phyloP scores from a whole-genome alignment of 768 basidiomycete species.

The Calocybe indica region DNA sequence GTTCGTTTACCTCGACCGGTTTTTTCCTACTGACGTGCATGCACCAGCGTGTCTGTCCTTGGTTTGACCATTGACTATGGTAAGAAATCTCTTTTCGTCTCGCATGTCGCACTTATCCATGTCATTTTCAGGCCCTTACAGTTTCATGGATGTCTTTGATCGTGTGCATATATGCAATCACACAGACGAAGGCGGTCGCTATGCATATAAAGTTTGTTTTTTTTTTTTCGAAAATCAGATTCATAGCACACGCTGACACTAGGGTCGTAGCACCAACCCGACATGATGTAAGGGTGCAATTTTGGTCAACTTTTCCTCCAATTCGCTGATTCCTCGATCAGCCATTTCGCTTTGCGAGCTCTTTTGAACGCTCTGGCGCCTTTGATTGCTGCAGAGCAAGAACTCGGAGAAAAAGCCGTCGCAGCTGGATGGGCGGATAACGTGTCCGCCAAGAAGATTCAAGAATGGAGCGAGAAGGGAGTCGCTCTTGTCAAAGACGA shows the following conservation, averaged over 20 bases:
- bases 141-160: conserved; percentile 94
- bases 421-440: conserved; percentile 59
- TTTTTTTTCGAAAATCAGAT: not conserved
- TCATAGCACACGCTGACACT: not conserved
- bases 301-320: not conserved
- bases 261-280: conserved; percentile 54
- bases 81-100: conserved; percentile 12
- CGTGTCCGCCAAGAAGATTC: conserved; percentile 43
- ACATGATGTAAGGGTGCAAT: conserved; percentile 57
- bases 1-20: not conserved
- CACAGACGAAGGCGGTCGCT: conserved; percentile 71
- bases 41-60: conserved; percentile 60
- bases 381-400: conserved; percentile 78
- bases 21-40: conserved; percentile 6
- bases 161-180: conserved; percentile 87
- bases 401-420: conserved; percentile 44
- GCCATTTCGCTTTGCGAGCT: conserved; percentile 73
- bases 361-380: conserved; percentile 76
- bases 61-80: conserved; percentile 79
- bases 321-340: conserved; percentile 19
- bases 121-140: conserved; percentile 67
- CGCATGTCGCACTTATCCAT: not conserved
- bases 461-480: conserved; percentile 57
- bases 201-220: conserved; percentile 54
- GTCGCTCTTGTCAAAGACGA: conserved; percentile 48